These are phyloP conservation scores for Xylaria sp. DNA, from an alignment of 2,329 filamentous ascomycete species.

Conservation along the genomic window DNA sequence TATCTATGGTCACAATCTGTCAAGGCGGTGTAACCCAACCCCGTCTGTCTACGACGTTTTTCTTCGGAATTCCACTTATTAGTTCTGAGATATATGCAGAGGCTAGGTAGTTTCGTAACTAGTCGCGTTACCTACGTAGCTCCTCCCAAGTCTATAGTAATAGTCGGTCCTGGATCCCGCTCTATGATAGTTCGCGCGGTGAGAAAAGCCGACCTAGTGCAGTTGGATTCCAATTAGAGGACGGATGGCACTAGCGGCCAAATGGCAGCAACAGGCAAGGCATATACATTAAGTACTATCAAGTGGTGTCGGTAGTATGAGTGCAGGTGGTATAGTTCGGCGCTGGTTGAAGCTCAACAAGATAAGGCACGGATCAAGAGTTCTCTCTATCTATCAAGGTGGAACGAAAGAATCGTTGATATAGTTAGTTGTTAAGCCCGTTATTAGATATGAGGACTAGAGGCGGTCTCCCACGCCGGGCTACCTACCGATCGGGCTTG, in stretches of 20 bases:
- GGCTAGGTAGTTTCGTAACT: constrained; percentile 17
- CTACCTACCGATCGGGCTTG: constrained; percentile 16
- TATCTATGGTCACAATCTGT: background rate
- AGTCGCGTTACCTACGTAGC: constrained; percentile 9
- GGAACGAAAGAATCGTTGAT: background rate
- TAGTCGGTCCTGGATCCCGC: constrained; percentile 11
- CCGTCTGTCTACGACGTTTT: constrained; percentile 1
- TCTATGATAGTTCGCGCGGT: constrained; percentile 12
- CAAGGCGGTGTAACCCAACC: constrained; percentile 17
- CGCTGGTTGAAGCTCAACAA: background rate
- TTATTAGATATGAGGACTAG: constrained; percentile 1
- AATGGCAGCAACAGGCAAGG: background rate
- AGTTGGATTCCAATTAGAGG: constrained; percentile 9
- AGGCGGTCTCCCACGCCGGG: background rate
- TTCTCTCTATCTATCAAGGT: background rate
- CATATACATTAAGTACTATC: background rate
- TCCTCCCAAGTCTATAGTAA: background rate
- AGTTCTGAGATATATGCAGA: background rate
- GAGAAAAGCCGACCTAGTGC: constrained; percentile 26
- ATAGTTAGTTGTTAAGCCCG: background rate
- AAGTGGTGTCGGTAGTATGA: background rate
- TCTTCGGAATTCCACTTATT: background rate
- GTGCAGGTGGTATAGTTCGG: background rate
- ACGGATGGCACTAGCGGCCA: constrained; percentile 17
- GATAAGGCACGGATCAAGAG: constrained; percentile 3